Percentiles rank a stretch among this genome's conserved stretches.
Evolutionary conservation across 2,329 filamentous ascomycete species (phyloP).

Genomic region (Dichotomopilus funicola): DNA sequence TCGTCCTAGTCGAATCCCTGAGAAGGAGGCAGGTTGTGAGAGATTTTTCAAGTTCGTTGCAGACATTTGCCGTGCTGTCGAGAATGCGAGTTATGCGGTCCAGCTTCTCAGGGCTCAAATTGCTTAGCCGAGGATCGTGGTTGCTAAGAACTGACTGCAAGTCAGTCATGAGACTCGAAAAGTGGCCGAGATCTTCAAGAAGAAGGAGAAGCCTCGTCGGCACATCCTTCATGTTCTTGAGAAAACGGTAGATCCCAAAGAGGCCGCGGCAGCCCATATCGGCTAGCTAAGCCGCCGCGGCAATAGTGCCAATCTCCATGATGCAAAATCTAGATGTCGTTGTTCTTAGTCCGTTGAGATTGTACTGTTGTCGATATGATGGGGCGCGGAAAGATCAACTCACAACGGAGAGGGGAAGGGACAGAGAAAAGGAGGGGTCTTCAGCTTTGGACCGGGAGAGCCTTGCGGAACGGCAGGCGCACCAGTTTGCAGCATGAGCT

Average conservation of each 20-base stretch:
- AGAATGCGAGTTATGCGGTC: not conserved
- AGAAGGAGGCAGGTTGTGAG: not conserved
- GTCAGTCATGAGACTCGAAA: not conserved
- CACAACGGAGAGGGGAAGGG: too few relatives aligned
- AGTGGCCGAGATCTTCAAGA: not conserved
- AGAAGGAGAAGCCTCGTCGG: not conserved
- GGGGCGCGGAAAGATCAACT: too few relatives aligned
- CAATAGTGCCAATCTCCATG: constrained; percentile 1
- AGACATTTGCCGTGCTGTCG: not conserved
- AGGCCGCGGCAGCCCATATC: constrained; percentile 1
- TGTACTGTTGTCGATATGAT: too few relatives aligned
- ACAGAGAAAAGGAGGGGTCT: too few relatives aligned
- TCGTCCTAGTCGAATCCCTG: not conserved
- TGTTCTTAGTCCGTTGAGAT: too few relatives aligned
- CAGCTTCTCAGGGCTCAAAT: not conserved
- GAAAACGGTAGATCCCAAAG: not conserved
- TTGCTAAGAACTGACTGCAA: not conserved
- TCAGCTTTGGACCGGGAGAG: too few relatives aligned
- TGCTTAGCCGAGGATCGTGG: not conserved
- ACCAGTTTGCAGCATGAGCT: too few relatives aligned
- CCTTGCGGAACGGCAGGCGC: too few relatives aligned
- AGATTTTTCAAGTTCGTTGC: not conserved
- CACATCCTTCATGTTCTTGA: constrained; percentile 3
- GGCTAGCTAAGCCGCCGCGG: constrained; percentile 4
- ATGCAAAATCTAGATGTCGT: too few relatives aligned